phyloP scores from a whole-genome alignment of 495 filamentous ascomycete genomes.

The Penicillium riverlandense region DNA sequence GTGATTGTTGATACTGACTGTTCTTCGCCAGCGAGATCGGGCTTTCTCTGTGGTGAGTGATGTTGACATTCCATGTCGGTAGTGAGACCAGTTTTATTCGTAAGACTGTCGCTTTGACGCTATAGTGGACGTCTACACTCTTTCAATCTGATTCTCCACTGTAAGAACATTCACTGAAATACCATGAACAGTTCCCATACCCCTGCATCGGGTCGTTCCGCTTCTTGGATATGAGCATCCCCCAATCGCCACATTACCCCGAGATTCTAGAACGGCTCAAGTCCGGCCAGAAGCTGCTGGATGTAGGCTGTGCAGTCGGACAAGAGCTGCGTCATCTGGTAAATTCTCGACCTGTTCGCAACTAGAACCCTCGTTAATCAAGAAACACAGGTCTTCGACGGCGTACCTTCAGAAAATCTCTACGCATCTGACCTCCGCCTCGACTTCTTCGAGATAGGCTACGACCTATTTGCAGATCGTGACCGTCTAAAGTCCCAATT shows the following conservation, averaged over 20 bases:
- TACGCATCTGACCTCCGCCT: conserved; percentile 34
- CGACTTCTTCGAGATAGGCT: conserved; percentile 38
- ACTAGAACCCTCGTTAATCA: background rate
- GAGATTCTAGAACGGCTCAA: conserved; percentile 34
- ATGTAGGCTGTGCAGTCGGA: conserved; percentile 34
- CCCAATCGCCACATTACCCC: conserved; percentile 23
- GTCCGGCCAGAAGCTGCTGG: conserved; percentile 27
- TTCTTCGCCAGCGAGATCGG: conserved; percentile 6
- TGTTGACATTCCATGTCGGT: background rate
- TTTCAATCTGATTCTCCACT: too few relatives aligned
- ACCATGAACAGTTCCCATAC: conserved; percentile 28
- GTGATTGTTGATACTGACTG: background rate
- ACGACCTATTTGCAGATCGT: conserved; percentile 40
- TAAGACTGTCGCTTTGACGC: too few relatives aligned
- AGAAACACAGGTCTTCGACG: conserved; percentile 16
- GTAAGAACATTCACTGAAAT: too few relatives aligned
- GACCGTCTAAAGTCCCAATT: conserved; percentile 38
- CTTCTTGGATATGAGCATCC: conserved; percentile 40
- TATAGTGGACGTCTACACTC: too few relatives aligned
- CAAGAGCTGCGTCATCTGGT: conserved; percentile 33
- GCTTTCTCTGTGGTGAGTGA: conserved; percentile 15
- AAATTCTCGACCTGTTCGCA: too few relatives aligned
- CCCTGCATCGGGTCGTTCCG: conserved; percentile 47
- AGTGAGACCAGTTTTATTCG: too few relatives aligned
- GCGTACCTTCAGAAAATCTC: conserved; percentile 18